These are phyloP conservation scores for Atkinsonella texensis DNA, from an alignment of 2,329 filamentous ascomycete species.

Conservation along the genomic window DNA sequence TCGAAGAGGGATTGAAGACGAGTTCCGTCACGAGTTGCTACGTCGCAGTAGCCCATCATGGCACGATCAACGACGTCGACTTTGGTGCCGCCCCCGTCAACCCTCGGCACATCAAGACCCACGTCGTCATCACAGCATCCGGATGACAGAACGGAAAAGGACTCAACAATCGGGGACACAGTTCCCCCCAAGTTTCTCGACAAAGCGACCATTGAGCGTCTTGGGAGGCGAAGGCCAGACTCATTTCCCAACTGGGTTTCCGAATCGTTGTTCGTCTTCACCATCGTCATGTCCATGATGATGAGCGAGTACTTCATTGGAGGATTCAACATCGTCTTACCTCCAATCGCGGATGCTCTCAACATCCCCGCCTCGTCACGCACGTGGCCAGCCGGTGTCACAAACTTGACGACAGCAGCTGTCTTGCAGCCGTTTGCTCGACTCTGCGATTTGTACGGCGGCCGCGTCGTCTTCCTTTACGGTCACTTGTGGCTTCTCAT, in stretches of 20 bases:
- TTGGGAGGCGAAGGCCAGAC: constrained; percentile 50
- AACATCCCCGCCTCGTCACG: constrained; percentile 47
- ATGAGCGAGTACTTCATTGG: constrained; percentile 64
- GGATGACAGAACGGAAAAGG: background rate
- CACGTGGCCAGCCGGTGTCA: constrained; percentile 54
- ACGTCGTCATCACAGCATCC: background rate
- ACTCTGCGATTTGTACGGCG: constrained; percentile 50
- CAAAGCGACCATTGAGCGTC: constrained; percentile 37
- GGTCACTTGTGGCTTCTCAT: constrained; percentile 53
- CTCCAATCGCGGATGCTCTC: constrained; percentile 48
- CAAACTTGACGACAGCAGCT: constrained; percentile 44
- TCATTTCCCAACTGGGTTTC: constrained; percentile 38
- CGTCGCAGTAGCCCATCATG: background rate
- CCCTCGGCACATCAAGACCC: background rate
- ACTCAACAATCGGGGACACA: background rate
- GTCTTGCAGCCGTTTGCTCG: constrained; percentile 53
- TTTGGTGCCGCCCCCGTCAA: background rate
- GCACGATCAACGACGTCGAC: background rate
- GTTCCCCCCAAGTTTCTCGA: constrained; percentile 6
- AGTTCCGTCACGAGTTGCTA: background rate
- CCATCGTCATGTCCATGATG: constrained; percentile 50
- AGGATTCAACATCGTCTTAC: constrained; percentile 64
- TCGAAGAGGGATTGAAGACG: background rate
- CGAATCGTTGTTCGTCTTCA: constrained; percentile 52
- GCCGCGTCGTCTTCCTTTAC: constrained; percentile 44